Conservation (phyloP, 768 basidiomycete species). For the Crassisporium funariophilum region DNA sequence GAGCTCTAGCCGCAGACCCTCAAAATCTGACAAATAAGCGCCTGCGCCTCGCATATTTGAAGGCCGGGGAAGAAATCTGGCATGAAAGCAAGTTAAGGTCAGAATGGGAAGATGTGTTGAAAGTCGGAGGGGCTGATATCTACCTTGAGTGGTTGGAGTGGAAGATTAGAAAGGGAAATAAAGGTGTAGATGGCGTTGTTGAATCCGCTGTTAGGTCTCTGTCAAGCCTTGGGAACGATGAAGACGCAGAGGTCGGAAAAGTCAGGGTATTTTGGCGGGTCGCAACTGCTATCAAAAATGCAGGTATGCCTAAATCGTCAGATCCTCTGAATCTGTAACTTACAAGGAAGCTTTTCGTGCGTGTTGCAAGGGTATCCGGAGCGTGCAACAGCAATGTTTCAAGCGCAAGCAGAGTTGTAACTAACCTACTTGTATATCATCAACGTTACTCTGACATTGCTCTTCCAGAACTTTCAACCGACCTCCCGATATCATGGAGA, state of each 20-base stretch:
- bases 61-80: slow-evolving; percentile 77
- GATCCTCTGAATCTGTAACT: neutral
- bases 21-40: slow-evolving; percentile 48
- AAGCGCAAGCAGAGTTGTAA: slow-evolving; percentile 84
- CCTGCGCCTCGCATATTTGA: slow-evolving; percentile 66
- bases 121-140: slow-evolving; percentile 53
- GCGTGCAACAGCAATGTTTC: slow-evolving; percentile 75
- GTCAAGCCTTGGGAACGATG: slow-evolving; percentile 38
- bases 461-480: slow-evolving; percentile 56
- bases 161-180: slow-evolving; percentile 52
- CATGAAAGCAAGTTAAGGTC: slow-evolving; percentile 48
- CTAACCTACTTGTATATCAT: slow-evolving; percentile 19
- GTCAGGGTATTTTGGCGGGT: slow-evolving; percentile 74
- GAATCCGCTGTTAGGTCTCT: slow-evolving; percentile 53
- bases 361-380: slow-evolving; percentile 64
- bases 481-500: slow-evolving; percentile 46
- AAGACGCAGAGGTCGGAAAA: slow-evolving; percentile 51
- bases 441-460: neutral
- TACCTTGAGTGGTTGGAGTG: slow-evolving; percentile 85
- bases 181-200: slow-evolving; percentile 55
- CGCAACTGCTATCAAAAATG: slow-evolving; percentile 59
- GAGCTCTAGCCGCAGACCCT: slow-evolving; percentile 61
- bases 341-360: slow-evolving; percentile 6
- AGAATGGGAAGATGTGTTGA: slow-evolving; percentile 68
- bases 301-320: slow-evolving; percentile 48